Base-by-base conservation (phyloP, 192 early-diverging fungal genomes). In the Phycomyces nitens region DNA sequence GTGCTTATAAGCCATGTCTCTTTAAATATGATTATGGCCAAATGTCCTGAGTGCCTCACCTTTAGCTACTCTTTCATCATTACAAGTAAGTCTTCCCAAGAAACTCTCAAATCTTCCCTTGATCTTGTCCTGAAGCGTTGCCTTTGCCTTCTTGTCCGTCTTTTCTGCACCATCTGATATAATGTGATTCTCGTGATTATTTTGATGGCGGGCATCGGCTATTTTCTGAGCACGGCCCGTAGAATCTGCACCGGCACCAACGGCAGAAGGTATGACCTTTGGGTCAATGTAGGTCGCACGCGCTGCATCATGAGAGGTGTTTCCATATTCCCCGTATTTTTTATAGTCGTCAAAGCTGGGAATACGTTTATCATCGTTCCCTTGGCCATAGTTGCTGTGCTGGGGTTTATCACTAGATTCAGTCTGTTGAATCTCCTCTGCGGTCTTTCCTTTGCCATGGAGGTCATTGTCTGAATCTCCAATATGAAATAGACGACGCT, bases 181-280 rank as follows among this genome's bases (percentile, higher is more conserved):
- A 47, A 34, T 7, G 29, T 14, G 44, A 47, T n/a, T n/a, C 3
- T 3, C 44, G 18, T 18, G 3, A 18, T 18, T 47, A 11, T 14
- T 2, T 14, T 18, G 15, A 2, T 47, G 44, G 11, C 18, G 44
- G 44, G 18, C 18, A 47, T 47, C 18, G 44, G 18, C 12, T 18
- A 47, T 14, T 47, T 47, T 14, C 18, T 47, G 44, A 14, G 12
- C 15, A 3, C 44, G 44, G 12, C 44, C 44, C 2, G 44, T 47
- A n/a, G 44, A 47, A 47, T 47, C 44, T 47, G 44, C 44, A 47
- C 44, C 44, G 12, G 44, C 44, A 47, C 15, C 44, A 47, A 47
- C 18, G 44, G 12, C 44, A 47, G 29, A 34, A 7, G 29, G 29
- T 34, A 34, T 34, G 7, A 34, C 29, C 7, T 34, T 34, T 7